phyloP scores from a whole-genome alignment of 1,284 basidiomycete genomes.

The Puccinia horiana region DNA sequence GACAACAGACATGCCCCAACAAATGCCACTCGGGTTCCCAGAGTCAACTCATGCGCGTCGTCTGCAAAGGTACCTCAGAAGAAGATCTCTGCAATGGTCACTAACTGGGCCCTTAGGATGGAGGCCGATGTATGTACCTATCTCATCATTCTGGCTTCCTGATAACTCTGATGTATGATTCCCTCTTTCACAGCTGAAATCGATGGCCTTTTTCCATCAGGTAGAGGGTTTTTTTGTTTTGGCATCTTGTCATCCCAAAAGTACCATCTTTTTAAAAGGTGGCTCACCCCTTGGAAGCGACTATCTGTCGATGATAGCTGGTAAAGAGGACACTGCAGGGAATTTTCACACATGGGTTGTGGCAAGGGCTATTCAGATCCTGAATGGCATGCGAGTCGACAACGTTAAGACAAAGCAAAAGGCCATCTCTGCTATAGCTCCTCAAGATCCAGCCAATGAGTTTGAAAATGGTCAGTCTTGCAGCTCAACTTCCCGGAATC shows the following conservation, averaged over 20 bases:
- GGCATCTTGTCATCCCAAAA: not conserved
- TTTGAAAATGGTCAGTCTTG: not conserved
- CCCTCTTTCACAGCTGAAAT: not conserved
- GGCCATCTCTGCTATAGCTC: too few relatives aligned
- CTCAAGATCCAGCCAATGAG: too few relatives aligned
- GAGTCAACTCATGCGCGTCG: not conserved
- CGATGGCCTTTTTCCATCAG: slow-evolving; percentile 1
- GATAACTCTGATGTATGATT: not conserved
- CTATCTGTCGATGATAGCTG: not conserved
- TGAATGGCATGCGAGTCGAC: not conserved
- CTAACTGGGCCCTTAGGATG: not conserved
- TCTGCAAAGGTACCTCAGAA: not conserved
- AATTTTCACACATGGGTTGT: not conserved
- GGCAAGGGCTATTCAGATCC: not conserved
- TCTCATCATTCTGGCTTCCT: not conserved
- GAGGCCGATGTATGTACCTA: not conserved
- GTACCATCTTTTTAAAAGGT: not conserved
- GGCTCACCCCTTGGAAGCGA: not conserved
- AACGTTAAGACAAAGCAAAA: not conserved
- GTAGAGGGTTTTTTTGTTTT: slow-evolving; percentile 4
- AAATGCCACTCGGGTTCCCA: not conserved
- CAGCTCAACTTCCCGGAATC: not conserved
- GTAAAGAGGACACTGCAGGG: not conserved
- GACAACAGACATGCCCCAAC: not conserved
- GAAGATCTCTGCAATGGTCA: not conserved